Percentiles rank a stretch among this genome's conserved stretches.
phyloP scores from a whole-genome alignment of 2,329 filamentous ascomycete species.

The Torrubiella hemipterigena region DNA sequence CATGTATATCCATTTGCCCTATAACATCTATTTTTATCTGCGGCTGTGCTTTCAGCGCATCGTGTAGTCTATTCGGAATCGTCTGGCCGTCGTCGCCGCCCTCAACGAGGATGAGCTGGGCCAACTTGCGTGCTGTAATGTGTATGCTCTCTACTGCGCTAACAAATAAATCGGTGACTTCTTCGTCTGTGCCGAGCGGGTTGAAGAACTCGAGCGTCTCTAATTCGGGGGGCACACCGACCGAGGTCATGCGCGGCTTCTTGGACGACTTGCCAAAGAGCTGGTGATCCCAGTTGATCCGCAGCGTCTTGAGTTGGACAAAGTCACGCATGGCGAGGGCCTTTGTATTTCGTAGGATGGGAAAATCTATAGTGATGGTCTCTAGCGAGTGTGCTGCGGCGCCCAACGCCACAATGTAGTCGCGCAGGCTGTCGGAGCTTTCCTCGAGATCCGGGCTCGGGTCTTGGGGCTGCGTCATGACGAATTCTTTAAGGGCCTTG shows the following conservation, averaged over 20 bases:
- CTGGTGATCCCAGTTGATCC: conserved; percentile 34
- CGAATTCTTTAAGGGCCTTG: conserved; percentile 30
- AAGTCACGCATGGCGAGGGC: conserved; percentile 32
- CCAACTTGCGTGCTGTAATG: conserved; percentile 23
- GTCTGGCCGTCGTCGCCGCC: conserved; percentile 14
- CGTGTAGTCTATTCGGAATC: conserved; percentile 20
- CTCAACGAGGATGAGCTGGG: conserved; percentile 23
- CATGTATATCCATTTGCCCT: conserved; percentile 13
- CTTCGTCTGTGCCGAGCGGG: conserved; percentile 31
- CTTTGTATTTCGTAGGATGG: conserved; percentile 24
- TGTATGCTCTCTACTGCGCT: conserved; percentile 25
- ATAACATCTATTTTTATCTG: conserved; percentile 21
- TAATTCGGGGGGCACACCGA: conserved; percentile 32
- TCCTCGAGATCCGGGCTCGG: conserved; percentile 31
- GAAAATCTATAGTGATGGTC: conserved; percentile 31
- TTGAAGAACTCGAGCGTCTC: conserved; percentile 34
- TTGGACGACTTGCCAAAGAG: conserved; percentile 32
- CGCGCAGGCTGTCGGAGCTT: conserved; percentile 31
- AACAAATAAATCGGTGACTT: conserved; percentile 31
- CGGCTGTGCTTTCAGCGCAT: conserved; percentile 20
- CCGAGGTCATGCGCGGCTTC: conserved; percentile 31
- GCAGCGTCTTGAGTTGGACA: conserved; percentile 23
- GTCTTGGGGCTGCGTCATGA: conserved; percentile 30
- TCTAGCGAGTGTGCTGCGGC: conserved; percentile 29
- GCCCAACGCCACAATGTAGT: conserved; percentile 31